A percentile compares a stretch with the other conserved stretches of the same genome.
Conservation (phyloP, 78 protist species). For the Speleostelium caveatum region DNA sequence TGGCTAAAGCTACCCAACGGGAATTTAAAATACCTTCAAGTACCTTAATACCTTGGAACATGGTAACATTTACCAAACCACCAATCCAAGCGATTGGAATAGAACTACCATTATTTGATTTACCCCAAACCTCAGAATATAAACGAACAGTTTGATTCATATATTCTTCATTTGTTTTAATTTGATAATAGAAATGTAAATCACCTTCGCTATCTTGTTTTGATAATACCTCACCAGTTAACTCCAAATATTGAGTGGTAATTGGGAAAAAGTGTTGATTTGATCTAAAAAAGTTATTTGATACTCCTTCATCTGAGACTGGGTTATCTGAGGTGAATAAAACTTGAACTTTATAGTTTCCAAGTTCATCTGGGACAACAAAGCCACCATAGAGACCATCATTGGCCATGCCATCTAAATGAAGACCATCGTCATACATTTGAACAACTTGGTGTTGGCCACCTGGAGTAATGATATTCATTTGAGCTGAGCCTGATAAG, state of each 20-base stretch:
- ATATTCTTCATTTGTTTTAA: background rate
- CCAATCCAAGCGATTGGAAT: constrained; percentile 79
- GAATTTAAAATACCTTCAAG: constrained; percentile 4
- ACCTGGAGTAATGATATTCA: constrained; percentile 52
- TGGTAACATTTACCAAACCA: constrained; percentile 2
- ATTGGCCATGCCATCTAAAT: constrained; percentile 37
- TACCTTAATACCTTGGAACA: background rate
- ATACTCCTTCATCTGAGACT: constrained; percentile 5
- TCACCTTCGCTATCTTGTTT: constrained; percentile 20
- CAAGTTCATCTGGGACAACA: constrained; percentile 41
- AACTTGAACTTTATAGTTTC: constrained; percentile 47
- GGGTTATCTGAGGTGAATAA: constrained; percentile 17
- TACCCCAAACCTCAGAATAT: constrained; percentile 79
- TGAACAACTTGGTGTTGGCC: constrained; percentile 29
- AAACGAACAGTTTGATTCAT: constrained; percentile 49
- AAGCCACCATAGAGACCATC: constrained; percentile 78
- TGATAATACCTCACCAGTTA: constrained; percentile 56
- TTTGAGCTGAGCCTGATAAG: constrained; percentile 26
- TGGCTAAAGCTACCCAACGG: constrained; percentile 70
- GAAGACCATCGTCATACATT: constrained; percentile 82
- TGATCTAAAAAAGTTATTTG: constrained; percentile 40
- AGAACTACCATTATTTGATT: background rate
- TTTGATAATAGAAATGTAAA: constrained; percentile 17
- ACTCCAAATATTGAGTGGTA: constrained; percentile 16
- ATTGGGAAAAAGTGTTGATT: constrained; percentile 81